Evolutionary conservation across 192 early-diverging fungal species (phyloP), one percentile per base, ranked within the genome.

Genomic region (Backusella luteola): DNA sequence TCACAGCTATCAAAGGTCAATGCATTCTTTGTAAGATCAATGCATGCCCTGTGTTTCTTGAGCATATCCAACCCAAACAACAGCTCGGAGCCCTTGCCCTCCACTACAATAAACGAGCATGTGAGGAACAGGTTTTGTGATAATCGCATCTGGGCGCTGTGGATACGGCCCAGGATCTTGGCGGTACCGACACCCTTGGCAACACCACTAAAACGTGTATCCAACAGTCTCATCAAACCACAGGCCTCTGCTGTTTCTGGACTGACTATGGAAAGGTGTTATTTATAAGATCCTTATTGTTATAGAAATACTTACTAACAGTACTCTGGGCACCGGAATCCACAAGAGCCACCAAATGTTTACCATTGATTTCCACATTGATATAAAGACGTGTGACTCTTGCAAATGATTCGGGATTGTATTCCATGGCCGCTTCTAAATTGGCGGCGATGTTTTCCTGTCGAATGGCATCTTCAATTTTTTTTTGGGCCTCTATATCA

Each of bases 11-110:
- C 88, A 79, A 99, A 96, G 3, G 93, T 84, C 66, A 99, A 84
- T 1, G 84, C 87, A 73, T 97, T 91, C 72, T 92, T 93, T 72
- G 85, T 86, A 71, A 99, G 81, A 81, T 99, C 97, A 79, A 98
- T 98, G 74, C 91, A 91, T 29, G 95, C 95, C 90, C 71, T 67
- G 76, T 98, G 95, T 11, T 94, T 88, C 79, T 91, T 96, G 32
- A 99, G 87, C 95, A 99, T 98, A 69, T 99, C 98, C 71, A 99
- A 80, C 0, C 97, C 98, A 83, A 99, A 96, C 36, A 99, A 83
- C 38, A 99, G 72, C 70, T 96, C 96, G 7, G 95, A 91, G 17
- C 93, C 94, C 39, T 94, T 94, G 11, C 93, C 94, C 85, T 98
- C 96, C 88, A 99, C 94, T 42, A 98, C 93, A 1, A 93, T 95